Evolutionary conservation across 495 filamentous ascomycete species (phyloP), one percentile per base, ranked within the genome.

Genomic region (Hypomontagnella monticulosa): DNA sequence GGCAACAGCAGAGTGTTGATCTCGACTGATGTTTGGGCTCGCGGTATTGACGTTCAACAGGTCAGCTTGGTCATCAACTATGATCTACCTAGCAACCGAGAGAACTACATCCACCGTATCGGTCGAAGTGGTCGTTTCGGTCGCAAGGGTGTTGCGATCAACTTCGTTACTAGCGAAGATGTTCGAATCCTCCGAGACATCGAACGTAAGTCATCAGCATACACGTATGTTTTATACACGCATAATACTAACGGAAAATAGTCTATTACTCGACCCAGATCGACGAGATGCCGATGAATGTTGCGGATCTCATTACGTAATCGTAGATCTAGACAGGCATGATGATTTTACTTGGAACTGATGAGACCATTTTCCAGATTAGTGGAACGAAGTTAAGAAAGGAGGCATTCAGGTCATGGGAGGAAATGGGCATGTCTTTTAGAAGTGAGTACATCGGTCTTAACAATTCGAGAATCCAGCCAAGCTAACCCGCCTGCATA

Each of bases 41-140:
- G 95, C 78, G 95, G 95, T 82, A 99, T 99, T 81, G 95, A 99
- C 76, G 95, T 99, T 23, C 95, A 99, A 77, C 95, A 99, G 77
- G 95, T 99, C 23, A 96, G 92, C n/a, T 82, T 99, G 57, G 95
- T 99, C 60, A 99, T 99, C 81, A 99, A 99, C 80, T 99, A 99
- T 78, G 95, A 99, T 73, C 84, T 99, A 33, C 95, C 95, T 32
- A 93, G 89, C 73, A 99, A 99, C 81, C 93, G 95, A 86, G 95
- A 99, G 80, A 99, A 99, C 81, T 99, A 99, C 78, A 98, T 99
- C 76, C 95, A 99, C 79, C 88, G 95, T 66, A 99, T 99, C 71
- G 95, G 95, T 76, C 89, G 95, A 75, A 91, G 90, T 76, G 95
- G 95, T 73, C 89, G 95, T 67, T 99, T 99, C 78, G 95, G 95